These are phyloP conservation scores for Heterobasidion irregulare DNA, from an alignment of 1,284 basidiomycete species.

Conservation along the genomic window DNA sequence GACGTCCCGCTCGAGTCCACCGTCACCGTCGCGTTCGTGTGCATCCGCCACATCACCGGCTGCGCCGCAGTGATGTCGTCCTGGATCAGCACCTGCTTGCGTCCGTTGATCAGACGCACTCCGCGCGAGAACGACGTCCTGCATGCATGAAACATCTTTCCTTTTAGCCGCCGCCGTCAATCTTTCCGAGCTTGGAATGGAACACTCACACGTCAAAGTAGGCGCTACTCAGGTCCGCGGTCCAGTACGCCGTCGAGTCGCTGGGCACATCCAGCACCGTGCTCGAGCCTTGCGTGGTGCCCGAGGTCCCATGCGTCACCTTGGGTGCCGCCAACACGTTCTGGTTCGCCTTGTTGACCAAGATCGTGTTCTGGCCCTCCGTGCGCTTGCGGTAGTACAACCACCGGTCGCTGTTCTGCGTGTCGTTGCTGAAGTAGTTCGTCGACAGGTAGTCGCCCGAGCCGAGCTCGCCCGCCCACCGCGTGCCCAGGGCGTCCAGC, in stretches of 20 bases:
- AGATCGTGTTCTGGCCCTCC: conserved; percentile 93
- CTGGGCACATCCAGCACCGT: conserved; percentile 55
- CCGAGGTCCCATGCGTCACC: conserved; percentile 47
- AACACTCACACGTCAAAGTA: conserved; percentile 70
- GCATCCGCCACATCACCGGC: conserved; percentile 84
- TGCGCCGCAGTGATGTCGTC: conserved; percentile 68
- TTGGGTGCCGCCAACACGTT: conserved; percentile 66
- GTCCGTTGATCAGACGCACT: conserved; percentile 78
- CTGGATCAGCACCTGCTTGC: conserved; percentile 87
- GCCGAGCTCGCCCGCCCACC: conserved; percentile 95
- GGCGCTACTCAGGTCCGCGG: conserved; percentile 71
- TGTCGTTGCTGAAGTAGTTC: conserved; percentile 67
- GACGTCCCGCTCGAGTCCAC: conserved; percentile 42
- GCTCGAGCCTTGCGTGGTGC: conserved; percentile 73
- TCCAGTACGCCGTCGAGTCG: conserved; percentile 80
- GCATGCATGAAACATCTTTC: conserved; percentile 5
- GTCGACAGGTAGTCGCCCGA: conserved; percentile 75
- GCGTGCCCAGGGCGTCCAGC: conserved; percentile 87
- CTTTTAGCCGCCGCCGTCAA: neutral
- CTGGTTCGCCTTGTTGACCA: conserved; percentile 79
- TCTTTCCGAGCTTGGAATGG: neutral
- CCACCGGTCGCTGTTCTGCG: conserved; percentile 71
- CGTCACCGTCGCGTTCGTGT: conserved; percentile 77
- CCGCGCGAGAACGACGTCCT: conserved; percentile 76
- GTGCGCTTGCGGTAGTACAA: conserved; percentile 93